Conservation (phyloP, 169 alveolate species). For the Plasmodium knowlesi region DNA sequence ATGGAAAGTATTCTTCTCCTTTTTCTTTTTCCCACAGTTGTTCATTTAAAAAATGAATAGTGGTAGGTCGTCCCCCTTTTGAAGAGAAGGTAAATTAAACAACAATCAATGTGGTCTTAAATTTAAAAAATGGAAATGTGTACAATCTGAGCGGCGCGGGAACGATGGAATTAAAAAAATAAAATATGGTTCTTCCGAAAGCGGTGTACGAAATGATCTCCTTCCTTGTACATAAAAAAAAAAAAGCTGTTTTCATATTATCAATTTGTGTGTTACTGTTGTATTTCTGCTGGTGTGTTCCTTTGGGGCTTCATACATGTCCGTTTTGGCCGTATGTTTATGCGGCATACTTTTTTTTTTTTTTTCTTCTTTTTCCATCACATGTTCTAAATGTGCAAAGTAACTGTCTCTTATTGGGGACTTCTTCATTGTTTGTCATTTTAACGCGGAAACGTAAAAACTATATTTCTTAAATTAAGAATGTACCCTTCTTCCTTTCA, state of each 20-base stretch:
- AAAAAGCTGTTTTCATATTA: background rate
- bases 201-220: background rate
- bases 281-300: background rate
- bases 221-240: background rate
- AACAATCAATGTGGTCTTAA: background rate
- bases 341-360: background rate
- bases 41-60: background rate
- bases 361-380: background rate
- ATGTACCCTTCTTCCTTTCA: background rate
- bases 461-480: background rate
- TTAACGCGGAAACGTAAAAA: background rate
- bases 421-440: background rate
- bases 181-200: background rate
- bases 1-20: background rate
- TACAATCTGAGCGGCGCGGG: background rate
- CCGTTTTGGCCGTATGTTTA: background rate
- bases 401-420: background rate
- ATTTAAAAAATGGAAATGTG: background rate
- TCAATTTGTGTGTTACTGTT: background rate
- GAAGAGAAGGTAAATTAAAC: background rate
- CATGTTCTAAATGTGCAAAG: background rate
- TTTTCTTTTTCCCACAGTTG: background rate
- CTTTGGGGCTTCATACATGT: background rate
- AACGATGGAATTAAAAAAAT: background rate
- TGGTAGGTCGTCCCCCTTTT: background rate